Base-by-base conservation (phyloP, 148 eudicot species). In the Dianthus caryophyllus region DNA sequence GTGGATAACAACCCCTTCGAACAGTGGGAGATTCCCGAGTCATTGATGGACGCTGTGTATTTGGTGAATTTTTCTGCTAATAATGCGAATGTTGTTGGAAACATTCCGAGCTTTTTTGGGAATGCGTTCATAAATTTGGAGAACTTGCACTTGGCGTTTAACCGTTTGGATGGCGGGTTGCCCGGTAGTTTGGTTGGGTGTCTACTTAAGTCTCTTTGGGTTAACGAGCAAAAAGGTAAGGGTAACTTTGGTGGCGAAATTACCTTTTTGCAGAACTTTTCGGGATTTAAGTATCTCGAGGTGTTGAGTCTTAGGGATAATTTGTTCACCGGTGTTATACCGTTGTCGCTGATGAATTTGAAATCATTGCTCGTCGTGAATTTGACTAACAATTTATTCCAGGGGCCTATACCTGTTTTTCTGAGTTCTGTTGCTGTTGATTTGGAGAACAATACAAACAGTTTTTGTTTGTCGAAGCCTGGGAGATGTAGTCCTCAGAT, bases 381-480 rank as follows among this genome's bases (percentile, higher is more conserved):
- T 65, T 84, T 93, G 88, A 93, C 98, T 0, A 93, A 93, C 66
- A 89, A 93, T 76, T 33, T 84, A 75, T 69, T 93, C 24, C 98
- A 93, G 83, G 98, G 98, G 57, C 96, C 98, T 49, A 61, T 71
- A 69, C 96, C 98, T 0, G 80, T 78, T 79, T 89, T 93, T 59
- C 80, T 71, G 36, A 71, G 64, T 12, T 69, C 87, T n/a, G 96
- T 93, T 47, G 52, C 79, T 44, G 87, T 81, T 26, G 98, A 93
- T 76, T 78, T 76, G 73, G 29, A 21, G 14, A 57, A 49, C n/a
- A 78, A 78, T 66, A 75, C 79, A 0, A 93, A 93, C 69, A 87
- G 96, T 68, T 89, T 93, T 65, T 93, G 98, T 62, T 75, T 87
- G 80, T 75, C 82, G 0, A 49, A 74, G 65, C 88, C 96, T 14